Evolutionary conservation across 768 basidiomycete species (phyloP).

Genomic region (Lenzites betulinus): DNA sequence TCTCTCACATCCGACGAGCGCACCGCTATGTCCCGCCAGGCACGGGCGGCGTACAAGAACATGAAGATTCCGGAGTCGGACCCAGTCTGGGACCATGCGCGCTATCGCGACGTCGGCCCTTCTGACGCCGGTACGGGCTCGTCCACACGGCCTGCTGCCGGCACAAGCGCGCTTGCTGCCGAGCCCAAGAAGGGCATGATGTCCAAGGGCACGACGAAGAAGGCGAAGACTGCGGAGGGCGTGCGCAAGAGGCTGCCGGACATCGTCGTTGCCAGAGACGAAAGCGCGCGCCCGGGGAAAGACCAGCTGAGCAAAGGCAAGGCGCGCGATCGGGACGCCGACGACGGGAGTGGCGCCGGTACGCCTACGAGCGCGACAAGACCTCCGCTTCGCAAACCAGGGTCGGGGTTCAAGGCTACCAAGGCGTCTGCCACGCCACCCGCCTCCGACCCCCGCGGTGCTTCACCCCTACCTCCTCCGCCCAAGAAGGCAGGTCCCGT

Average conservation of each 20-base stretch:
- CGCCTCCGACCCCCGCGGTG: slow-evolving; percentile 12
- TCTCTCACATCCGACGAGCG: slow-evolving; percentile 51
- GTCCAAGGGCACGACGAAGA: slow-evolving; percentile 30
- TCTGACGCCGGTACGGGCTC: slow-evolving; percentile 2
- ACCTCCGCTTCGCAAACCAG: slow-evolving; percentile 41
- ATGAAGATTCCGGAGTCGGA: slow-evolving; percentile 62
- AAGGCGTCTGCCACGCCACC: slow-evolving; percentile 35
- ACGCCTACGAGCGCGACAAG: slow-evolving; percentile 25
- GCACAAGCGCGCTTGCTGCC: slow-evolving; percentile 11
- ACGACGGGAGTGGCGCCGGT: slow-evolving; percentile 16
- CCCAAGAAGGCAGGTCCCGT: slow-evolving; percentile 30
- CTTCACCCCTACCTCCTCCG: slow-evolving; percentile 18
- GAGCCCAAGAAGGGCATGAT: slow-evolving; percentile 48
- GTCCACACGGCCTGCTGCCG: slow-evolving; percentile 1
- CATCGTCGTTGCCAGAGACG: slow-evolving; percentile 50
- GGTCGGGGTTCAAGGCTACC: slow-evolving; percentile 50
- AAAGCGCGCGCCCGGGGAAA: slow-evolving; percentile 34
- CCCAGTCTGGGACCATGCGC: slow-evolving; percentile 61
- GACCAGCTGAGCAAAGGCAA: slow-evolving; percentile 10
- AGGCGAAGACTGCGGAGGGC: slow-evolving; percentile 19
- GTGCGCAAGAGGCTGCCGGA: slow-evolving; percentile 22
- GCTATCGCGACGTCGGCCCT: slow-evolving; percentile 31
- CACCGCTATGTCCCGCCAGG: slow-evolving; percentile 51
- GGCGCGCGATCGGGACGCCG: slow-evolving; percentile 21
- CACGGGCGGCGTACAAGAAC: slow-evolving; percentile 47